phyloP scores from a whole-genome alignment of 208 protist genomes.

The Wallacemonas sp. region DNA sequence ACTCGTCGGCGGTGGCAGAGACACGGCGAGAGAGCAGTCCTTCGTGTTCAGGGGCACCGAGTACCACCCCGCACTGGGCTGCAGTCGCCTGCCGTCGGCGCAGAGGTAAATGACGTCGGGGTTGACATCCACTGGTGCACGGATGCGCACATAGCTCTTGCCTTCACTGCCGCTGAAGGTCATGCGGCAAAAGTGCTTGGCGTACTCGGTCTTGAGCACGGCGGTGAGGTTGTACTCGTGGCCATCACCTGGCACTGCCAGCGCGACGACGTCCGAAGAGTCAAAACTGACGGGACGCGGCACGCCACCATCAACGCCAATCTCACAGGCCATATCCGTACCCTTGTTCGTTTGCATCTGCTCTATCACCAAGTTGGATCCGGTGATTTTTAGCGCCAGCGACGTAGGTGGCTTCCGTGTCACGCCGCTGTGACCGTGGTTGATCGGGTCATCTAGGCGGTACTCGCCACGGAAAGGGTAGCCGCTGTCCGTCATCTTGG shows the following conservation, averaged over 20 bases:
- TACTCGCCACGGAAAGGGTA: conserved; percentile 85
- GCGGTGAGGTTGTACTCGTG: conserved; percentile 73
- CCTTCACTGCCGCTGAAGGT: conserved; percentile 73
- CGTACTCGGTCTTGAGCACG: conserved; percentile 36
- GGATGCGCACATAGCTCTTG: conserved; percentile 49
- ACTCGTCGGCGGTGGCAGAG: not conserved
- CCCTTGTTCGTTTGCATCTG: conserved; percentile 52
- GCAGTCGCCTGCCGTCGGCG: conserved; percentile 51
- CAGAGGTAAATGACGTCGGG: conserved; percentile 45
- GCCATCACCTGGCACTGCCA: conserved; percentile 76
- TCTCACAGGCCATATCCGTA: conserved; percentile 59
- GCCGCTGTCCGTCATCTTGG: conserved; percentile 86
- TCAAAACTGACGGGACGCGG: conserved; percentile 35
- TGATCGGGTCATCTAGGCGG: conserved; percentile 56
- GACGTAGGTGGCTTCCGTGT: conserved; percentile 36
- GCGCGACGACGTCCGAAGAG: conserved; percentile 7
- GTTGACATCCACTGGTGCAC: conserved; percentile 39
- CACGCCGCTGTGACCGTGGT: conserved; percentile 81
- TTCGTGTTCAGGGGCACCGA: conserved; percentile 57
- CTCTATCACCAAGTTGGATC: conserved; percentile 78
- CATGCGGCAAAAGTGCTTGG: conserved; percentile 66
- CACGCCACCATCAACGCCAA: conserved; percentile 58
- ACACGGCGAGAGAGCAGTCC: conserved; percentile 53
- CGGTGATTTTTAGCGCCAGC: conserved; percentile 64
- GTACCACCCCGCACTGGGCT: conserved; percentile 60